Evolutionary conservation across 2,329 filamentous ascomycete species (phyloP).

Genomic region (Talaromyces sp.): DNA sequence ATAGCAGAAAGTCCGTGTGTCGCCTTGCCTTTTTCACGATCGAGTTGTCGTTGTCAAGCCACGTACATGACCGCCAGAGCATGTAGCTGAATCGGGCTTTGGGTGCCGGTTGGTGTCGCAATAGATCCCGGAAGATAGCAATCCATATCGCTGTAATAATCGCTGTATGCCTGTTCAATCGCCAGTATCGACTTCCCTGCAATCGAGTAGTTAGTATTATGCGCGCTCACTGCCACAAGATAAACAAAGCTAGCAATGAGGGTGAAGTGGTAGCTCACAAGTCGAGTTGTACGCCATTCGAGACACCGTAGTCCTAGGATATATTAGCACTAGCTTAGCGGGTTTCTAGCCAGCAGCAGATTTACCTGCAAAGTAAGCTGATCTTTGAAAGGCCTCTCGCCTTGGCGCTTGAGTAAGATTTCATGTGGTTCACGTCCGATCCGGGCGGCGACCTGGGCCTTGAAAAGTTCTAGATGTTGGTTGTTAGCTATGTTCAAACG

Average conservation of each 20-base stretch:
- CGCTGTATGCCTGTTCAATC: conserved; percentile 28
- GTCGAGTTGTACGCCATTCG: conserved; percentile 68
- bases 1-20: background rate
- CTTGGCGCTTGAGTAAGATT: conserved; percentile 86
- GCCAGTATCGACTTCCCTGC: conserved; percentile 45
- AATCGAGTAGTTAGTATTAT: conserved; percentile 23
- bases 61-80: background rate
- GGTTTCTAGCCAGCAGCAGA: background rate
- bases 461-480: conserved; percentile 59
- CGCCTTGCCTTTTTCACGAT: conserved; percentile 13
- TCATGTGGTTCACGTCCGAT: conserved; percentile 87
- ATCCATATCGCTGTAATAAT: background rate
- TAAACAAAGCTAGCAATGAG: too few relatives aligned
- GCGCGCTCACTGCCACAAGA: too few relatives aligned
- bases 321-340: background rate
- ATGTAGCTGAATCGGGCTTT: background rate
- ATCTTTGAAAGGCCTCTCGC: conserved; percentile 91
- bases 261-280: conserved; percentile 30
- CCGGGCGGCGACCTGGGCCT: conserved; percentile 81
- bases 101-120: background rate
- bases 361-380: conserved; percentile 58
- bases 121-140: background rate
- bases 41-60: background rate
- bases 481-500: conserved; percentile 3
- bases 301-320: conserved; percentile 81